phyloP scores from a whole-genome alignment of 371 early-diverging fungal species.

The Racocetra persica region DNA sequence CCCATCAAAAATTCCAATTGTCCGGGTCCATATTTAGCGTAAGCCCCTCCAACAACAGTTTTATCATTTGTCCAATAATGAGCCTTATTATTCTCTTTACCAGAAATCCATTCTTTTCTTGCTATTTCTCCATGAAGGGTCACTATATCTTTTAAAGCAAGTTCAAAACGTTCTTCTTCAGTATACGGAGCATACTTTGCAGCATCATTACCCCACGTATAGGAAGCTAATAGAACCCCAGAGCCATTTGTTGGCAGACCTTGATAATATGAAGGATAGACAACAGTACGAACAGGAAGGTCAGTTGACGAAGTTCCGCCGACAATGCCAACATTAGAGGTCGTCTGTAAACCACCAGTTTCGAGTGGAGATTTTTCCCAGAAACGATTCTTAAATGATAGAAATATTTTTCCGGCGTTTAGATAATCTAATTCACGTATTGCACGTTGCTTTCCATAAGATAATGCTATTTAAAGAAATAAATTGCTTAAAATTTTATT shows the following conservation, averaged over 20 bases:
- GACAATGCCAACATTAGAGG: neutral
- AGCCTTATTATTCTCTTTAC: neutral
- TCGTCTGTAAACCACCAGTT: neutral
- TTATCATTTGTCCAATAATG: neutral
- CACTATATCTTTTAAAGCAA: neutral
- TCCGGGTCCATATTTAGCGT: neutral
- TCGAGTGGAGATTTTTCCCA: conserved; percentile 1
- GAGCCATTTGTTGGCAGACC: neutral
- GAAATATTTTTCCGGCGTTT: neutral
- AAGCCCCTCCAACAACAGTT: neutral
- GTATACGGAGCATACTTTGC: neutral
- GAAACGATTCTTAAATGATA: neutral
- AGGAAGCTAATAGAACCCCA: neutral
- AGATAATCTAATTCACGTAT: conserved; percentile 9
- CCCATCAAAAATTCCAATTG: neutral
- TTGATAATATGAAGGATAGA: conserved; percentile 1
- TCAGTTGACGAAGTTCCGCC: neutral
- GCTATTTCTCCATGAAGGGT: neutral
- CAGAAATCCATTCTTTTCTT: neutral
- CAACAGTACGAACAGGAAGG: neutral
- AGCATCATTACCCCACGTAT: conserved; percentile 3
- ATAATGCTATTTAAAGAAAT: neutral
- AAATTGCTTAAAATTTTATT: no score
- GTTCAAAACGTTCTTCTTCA: neutral
- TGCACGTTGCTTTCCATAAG: conserved; percentile 6